phyloP scores from a whole-genome alignment of 495 filamentous ascomycete genomes.

The Aspergillus nidulans region DNA sequence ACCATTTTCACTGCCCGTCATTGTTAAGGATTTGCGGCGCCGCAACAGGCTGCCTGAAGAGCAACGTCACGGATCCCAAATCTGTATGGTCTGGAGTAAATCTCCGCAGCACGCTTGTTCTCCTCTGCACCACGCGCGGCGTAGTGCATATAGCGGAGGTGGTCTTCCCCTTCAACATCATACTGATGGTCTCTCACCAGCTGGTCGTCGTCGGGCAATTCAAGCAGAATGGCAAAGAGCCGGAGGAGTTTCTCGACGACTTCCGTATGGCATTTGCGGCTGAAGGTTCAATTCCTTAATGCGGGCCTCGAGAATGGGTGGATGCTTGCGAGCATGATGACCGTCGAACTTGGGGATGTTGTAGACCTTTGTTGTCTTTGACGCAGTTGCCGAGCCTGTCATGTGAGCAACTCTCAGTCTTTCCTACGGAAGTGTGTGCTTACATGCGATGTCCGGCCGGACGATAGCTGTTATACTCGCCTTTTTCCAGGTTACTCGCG shows the following conservation, averaged over 20 bases:
- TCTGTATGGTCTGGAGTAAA: slow-evolving; percentile 38
- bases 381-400: slow-evolving; percentile 40
- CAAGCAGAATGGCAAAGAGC: slow-evolving; percentile 49
- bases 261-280: slow-evolving; percentile 46
- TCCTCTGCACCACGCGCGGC: slow-evolving; percentile 37
- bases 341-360: slow-evolving; percentile 50
- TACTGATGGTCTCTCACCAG: slow-evolving; percentile 45
- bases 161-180: slow-evolving; percentile 44
- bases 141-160: slow-evolving; percentile 53
- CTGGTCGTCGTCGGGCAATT: slow-evolving; percentile 47
- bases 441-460: slow-evolving; percentile 44
- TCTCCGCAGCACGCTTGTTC: slow-evolving; percentile 32
- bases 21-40: slow-evolving; percentile 43
- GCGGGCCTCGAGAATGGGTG: slow-evolving; percentile 27
- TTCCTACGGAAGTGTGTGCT: neutral
- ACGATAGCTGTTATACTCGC: slow-evolving; percentile 42
- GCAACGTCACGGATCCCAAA: slow-evolving; percentile 37
- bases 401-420: neutral
- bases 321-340: slow-evolving; percentile 37
- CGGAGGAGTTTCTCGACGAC: slow-evolving; percentile 47
- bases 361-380: slow-evolving; percentile 48
- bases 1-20: slow-evolving; percentile 37
- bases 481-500: slow-evolving; percentile 23
- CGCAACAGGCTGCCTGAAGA: slow-evolving; percentile 46
- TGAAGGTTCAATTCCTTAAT: slow-evolving; percentile 38